Conservation (phyloP, 176 grass and related monocot species). For the Poa annua region DNA sequence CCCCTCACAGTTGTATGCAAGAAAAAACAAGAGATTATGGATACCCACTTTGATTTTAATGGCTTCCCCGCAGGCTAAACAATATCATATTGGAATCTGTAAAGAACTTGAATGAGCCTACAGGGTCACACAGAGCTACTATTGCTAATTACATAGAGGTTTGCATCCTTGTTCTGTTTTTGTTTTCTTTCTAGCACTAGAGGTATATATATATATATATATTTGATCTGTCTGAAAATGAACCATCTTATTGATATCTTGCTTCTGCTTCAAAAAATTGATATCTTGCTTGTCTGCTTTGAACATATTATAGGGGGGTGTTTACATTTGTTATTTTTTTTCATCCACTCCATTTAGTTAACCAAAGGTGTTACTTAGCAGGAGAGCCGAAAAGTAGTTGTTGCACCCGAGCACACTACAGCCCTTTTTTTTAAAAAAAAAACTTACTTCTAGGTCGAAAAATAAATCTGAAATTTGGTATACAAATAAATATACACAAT, state of each 20-base stretch:
- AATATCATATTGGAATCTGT: slow-evolving; percentile 73
- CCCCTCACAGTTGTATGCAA: not conserved
- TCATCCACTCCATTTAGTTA: slow-evolving; percentile 17
- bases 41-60: slow-evolving; percentile 33
- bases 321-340: slow-evolving; percentile 27
- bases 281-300: not conserved
- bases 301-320: not conserved
- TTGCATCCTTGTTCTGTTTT: not conserved
- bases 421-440: too few relatives aligned
- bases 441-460: too few relatives aligned
- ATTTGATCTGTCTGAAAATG: slow-evolving; percentile 11
- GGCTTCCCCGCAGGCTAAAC: slow-evolving; percentile 52
- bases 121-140: slow-evolving; percentile 64
- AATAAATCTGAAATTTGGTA: too few relatives aligned
- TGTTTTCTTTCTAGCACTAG: slow-evolving; percentile 20
- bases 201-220: slow-evolving; percentile 40
- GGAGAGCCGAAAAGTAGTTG: not conserved
- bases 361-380: slow-evolving; percentile 18
- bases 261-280: not conserved
- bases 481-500: too few relatives aligned
- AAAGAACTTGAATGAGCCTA: slow-evolving; percentile 60
- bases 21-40: slow-evolving; percentile 17
- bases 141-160: slow-evolving; percentile 82
- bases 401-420: too few relatives aligned
- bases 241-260: slow-evolving; percentile 5